These are phyloP conservation scores for Ganoderma lucidum DNA, from an alignment of 1,284 basidiomycete genomes.

Conservation along the genomic window DNA sequence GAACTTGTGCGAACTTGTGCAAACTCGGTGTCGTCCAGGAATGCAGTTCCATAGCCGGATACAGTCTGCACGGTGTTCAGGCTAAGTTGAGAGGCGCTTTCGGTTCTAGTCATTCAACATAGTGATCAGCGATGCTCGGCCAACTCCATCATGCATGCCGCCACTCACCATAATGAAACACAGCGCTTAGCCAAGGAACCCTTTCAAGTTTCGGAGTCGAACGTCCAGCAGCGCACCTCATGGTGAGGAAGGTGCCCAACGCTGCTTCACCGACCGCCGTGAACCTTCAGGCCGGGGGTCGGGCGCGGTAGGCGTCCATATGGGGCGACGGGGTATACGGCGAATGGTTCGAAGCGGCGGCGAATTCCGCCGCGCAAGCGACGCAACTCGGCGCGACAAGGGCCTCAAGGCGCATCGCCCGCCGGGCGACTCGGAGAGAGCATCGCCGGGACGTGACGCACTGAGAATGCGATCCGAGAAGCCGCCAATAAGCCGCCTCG, in stretches of 20 bases:
- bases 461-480: background rate
- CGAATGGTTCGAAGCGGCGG: background rate
- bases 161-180: background rate
- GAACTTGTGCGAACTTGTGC: background rate
- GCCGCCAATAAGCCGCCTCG: background rate
- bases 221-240: background rate
- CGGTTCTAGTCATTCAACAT: background rate
- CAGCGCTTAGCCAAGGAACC: background rate
- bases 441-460: background rate
- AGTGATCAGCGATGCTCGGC: background rate
- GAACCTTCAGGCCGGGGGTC: background rate
- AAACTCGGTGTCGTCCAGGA: background rate
- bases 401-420: background rate
- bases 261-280: slow-evolving; percentile 2
- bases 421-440: slow-evolving; percentile 8
- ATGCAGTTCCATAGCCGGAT: background rate
- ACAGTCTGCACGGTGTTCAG: background rate
- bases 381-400: background rate
- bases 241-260: background rate
- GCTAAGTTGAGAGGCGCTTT: background rate
- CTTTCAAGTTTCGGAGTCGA: background rate
- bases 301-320: background rate
- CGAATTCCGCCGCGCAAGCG: slow-evolving; percentile 3
- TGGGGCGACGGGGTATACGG: background rate
- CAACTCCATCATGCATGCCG: background rate